Percentiles rank a stretch among this genome's conserved stretches.
phyloP scores from a whole-genome alignment of 352 stramenopile species.

The Phytophthora pseudosyringae region DNA sequence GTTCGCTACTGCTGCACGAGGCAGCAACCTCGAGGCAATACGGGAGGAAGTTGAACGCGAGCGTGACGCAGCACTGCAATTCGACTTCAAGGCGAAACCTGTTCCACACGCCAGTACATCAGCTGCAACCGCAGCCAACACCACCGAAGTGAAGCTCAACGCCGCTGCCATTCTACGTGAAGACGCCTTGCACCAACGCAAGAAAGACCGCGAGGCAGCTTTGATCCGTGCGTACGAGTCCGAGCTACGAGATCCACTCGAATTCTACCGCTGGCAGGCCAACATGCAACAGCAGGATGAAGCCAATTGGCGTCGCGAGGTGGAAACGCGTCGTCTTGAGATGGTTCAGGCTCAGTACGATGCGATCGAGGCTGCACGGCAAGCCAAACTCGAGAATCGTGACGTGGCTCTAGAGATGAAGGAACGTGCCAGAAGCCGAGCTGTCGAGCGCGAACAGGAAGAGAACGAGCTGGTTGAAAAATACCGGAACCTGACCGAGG shows the following conservation, averaged over 20 bases:
- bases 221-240: conserved; percentile 89
- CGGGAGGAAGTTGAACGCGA: conserved; percentile 72
- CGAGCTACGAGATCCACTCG: conserved; percentile 89
- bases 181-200: conserved; percentile 92
- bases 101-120: conserved; percentile 51
- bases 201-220: conserved; percentile 91
- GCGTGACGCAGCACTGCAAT: conserved; percentile 59
- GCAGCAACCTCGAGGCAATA: conserved; percentile 75
- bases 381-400: conserved; percentile 78
- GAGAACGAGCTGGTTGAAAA: conserved; percentile 56
- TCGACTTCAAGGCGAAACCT: conserved; percentile 83
- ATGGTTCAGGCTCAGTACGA: conserved; percentile 87
- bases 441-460: conserved; percentile 68
- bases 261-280: conserved; percentile 92
- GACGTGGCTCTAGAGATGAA: conserved; percentile 87
- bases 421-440: conserved; percentile 66
- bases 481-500: conserved; percentile 58
- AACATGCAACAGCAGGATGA: conserved; percentile 88
- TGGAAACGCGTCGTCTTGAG: conserved; percentile 81
- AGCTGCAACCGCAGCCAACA: conserved; percentile 26
- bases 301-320: conserved; percentile 62
- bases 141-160: conserved; percentile 83
- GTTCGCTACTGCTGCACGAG: conserved; percentile 72
- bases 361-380: conserved; percentile 73
- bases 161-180: conserved; percentile 91